Base-by-base conservation (phyloP, 2,329 filamentous ascomycete species). In the Colletotrichum falcatum region DNA sequence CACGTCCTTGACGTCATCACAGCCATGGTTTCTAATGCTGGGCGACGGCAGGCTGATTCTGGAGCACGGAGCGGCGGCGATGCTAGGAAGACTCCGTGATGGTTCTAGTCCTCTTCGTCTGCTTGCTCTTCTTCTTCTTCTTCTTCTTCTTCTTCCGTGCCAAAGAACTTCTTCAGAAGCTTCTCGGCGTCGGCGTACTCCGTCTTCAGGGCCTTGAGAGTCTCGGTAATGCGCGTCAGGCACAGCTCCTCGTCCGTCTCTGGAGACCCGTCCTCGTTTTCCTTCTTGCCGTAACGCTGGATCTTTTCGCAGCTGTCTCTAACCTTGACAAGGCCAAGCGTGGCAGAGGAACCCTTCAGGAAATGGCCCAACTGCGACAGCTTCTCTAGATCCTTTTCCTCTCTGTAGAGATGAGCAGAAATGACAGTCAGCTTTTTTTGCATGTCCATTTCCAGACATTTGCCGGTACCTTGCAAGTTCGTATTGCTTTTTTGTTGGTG, bases 221-320 rank as follows among this genome's bases (percentile, higher is more conserved):
- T 93, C 54, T 90, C 88, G 74, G 85, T 85, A 77, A 97, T 93
- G 72, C 89, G 89, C 72, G 87, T 81, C 44, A 98, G 85, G 76
- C 91, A 94, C 59, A 89, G 83, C 3, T 90, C 84, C 70, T 91
- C 86, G 76, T 97, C 90, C 2, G 85, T 83, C 78, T 94, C 90
- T 66, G 85, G 83, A 7, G 85, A 87, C 51, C 94, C 94, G 53
- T 92, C 91, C 71, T 93, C 89, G 75, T 95, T 94, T 82, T 95
- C 94, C 76, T 88, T 86, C 77, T 92, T 92, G 74, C 95, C 95
- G 79, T 91, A 97, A 78, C 97, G 92, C 82, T 99, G 95, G 77
- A 99, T 98, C 86, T 97, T 94, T 83, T 98, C 95, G 83, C 96
- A 99, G 73, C 90, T 92, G 78, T 98, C 94, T 80, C 94, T 93